A percentile compares a stretch with the other conserved stretches of the same genome.
These are phyloP conservation scores for Westerdykella ornata DNA, from an alignment of 2,329 filamentous ascomycete genomes.

Conservation along the genomic window DNA sequence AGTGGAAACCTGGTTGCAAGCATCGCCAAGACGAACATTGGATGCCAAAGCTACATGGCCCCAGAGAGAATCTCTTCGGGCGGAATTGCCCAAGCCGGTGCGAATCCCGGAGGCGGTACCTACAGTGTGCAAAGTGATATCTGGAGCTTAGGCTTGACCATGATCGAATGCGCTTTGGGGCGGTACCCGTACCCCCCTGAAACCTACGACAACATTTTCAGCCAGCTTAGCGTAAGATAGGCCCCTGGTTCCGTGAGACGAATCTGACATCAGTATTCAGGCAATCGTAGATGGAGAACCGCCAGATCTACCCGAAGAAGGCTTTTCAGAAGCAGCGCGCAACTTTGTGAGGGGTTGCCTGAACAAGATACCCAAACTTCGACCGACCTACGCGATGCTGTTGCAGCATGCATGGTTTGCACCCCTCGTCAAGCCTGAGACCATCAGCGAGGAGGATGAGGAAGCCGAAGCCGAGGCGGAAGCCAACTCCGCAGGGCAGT, in stretches of 20 bases:
- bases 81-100: constrained; percentile 63
- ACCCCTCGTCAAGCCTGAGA: constrained; percentile 66
- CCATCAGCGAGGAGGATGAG: constrained; percentile 64
- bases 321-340: constrained; percentile 70
- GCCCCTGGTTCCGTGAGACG: no score
- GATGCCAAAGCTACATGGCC: constrained; percentile 98
- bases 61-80: constrained; percentile 90
- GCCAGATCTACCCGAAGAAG: constrained; percentile 71
- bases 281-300: constrained; percentile 98
- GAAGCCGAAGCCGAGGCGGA: constrained; percentile 45
- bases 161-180: constrained; percentile 93
- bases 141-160: constrained; percentile 88
- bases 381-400: constrained; percentile 90
- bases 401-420: constrained; percentile 85
- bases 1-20: constrained; percentile 94
- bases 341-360: constrained; percentile 86
- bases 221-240: constrained; percentile 77
- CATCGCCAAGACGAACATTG: constrained; percentile 98
- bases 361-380: constrained; percentile 83
- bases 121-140: constrained; percentile 98
- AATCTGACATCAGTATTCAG: constrained; percentile 43
- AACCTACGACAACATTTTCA: constrained; percentile 97
- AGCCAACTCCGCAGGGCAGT: constrained; percentile 39
- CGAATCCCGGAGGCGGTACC: constrained; percentile 66
- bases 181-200: constrained; percentile 95